Conservation (phyloP, 768 basidiomycete species). For the Suillus tomentosus region DNA sequence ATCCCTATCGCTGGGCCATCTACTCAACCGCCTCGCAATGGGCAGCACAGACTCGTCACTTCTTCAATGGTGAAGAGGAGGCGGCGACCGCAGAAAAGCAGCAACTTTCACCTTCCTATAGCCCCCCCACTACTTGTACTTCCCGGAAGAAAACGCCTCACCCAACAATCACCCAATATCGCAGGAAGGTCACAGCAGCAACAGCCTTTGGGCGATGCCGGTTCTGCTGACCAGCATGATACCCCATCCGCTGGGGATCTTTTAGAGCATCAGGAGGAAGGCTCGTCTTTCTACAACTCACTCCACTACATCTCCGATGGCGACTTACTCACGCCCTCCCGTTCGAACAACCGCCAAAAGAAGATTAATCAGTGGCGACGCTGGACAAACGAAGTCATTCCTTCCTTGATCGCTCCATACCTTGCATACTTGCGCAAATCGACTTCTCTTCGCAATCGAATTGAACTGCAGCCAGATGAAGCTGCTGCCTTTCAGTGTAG, state of each 20-base stretch:
- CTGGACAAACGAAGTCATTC: neutral
- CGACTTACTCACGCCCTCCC: neutral
- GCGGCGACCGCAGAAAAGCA: neutral
- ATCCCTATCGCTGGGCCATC: neutral
- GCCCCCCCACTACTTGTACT: neutral
- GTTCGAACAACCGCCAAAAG: neutral
- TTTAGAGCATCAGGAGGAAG: neutral
- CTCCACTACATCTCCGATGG: neutral
- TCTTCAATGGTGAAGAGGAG: neutral
- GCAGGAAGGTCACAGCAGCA: constrained; percentile 2
- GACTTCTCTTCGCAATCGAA: neutral
- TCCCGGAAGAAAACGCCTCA: neutral
- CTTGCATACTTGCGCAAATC: constrained; percentile 8
- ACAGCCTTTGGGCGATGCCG: neutral
- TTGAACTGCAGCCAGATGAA: neutral
- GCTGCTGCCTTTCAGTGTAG: neutral
- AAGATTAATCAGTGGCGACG: constrained; percentile 1
- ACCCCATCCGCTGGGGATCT: neutral
- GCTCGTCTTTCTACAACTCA: neutral
- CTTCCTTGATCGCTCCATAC: constrained; percentile 10
- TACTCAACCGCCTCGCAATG: neutral
- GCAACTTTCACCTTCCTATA: neutral
- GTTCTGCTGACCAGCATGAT: neutral
- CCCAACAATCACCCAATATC: neutral
- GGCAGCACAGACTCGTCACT: neutral